Evolutionary conservation across 2,329 filamentous ascomycete genomes (phyloP), one percentile per base, ranked within the genome.

Genomic region (Tolypocladium guangdongense): DNA sequence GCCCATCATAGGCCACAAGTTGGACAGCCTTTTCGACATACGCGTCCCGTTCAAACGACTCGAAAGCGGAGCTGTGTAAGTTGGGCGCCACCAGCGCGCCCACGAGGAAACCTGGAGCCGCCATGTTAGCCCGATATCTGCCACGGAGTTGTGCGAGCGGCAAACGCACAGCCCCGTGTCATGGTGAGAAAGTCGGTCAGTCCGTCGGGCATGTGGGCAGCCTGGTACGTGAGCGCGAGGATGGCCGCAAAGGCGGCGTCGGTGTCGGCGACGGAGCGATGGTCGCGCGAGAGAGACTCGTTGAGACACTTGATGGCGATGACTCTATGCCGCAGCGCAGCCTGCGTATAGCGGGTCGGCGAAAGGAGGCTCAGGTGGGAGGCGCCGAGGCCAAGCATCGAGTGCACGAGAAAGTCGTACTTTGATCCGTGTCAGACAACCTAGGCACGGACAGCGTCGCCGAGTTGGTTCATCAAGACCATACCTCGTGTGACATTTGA

Each of bases 381-480:
- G 4, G 71, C 71, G 1, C 66, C 70, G 1, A 74, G 62, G 1
- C 66, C 72, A 1, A 74, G 61, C 65, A 74, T 72, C 4, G 71
- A 64, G 52, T 74, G 71, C 37, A 71, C 56, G n/a, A 74, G 57
- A 55, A 70, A 73, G 30, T 71, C 68, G 50, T 68, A 71, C 68
- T 73, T 35, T 8, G 27, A 20, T 36, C 12, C 14, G 7, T 12
- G 41, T 45, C 24, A 27, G 41, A 45, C 11, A 4, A 10, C 24
- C 22, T 6, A 7, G 22, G 27, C 39, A 14, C 4, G 14, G 39
- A 43, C 22, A 24, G 8, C 20, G 6, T 32, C 16, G 47, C 60
- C 22, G 41, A 3, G 2, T 27, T 4, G 14, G 14, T 22, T 22
- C 14, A 4, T 45, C 39, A 27, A 43, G 12, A 45, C 14, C 41